Percentiles rank a stretch among this genome's conserved stretches.
These are phyloP conservation scores for Pichia nanzhaoensis DNA, from an alignment of 805 yeast species.

Conservation along the genomic window DNA sequence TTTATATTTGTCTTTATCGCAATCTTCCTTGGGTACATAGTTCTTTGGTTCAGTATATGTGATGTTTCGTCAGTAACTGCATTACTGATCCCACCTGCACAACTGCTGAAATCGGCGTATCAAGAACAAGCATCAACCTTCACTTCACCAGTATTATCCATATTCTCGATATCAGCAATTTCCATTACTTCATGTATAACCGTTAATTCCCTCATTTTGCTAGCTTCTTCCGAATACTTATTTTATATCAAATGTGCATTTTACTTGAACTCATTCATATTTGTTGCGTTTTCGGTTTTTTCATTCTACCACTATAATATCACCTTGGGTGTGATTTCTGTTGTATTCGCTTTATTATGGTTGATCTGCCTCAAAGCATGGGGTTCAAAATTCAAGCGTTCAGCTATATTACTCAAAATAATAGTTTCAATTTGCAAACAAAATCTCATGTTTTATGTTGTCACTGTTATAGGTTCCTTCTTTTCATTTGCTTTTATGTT, in stretches of 20 bases:
- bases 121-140: neutral
- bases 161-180: neutral
- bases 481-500: conserved; percentile 27
- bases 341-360: too few species aligned
- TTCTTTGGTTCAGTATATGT: conserved; percentile 38
- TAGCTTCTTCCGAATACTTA: neutral
- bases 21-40: conserved; percentile 22
- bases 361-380: neutral
- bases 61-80: conserved; percentile 43
- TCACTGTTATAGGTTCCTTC: neutral
- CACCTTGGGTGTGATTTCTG: neutral
- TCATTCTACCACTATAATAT: neutral
- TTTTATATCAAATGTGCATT: neutral
- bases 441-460: neutral
- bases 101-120: neutral
- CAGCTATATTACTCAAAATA: neutral
- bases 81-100: neutral
- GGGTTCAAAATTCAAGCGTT: neutral
- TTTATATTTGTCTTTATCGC: conserved; percentile 26
- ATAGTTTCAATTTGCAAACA: neutral
- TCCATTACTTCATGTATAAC: neutral
- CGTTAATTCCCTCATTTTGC: neutral
- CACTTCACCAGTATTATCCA: neutral
- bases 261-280: neutral
- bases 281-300: neutral